Conservation (phyloP, 805 yeast species). For the Cyberlindnera nakhonratchasimensis region DNA sequence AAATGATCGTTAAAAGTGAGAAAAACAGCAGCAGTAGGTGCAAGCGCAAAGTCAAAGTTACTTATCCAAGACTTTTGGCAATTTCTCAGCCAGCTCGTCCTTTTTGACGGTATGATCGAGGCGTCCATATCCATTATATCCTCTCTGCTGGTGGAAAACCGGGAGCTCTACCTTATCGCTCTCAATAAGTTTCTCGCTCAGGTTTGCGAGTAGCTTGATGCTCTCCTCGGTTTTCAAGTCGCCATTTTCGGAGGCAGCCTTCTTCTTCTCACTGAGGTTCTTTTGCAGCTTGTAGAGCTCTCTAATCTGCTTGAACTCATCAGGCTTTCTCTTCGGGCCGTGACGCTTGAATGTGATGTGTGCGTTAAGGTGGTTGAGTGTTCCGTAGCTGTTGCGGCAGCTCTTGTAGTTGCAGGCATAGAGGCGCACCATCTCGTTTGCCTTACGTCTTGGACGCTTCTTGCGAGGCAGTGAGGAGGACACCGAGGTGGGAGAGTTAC, state of each 20-base stretch:
- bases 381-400: slow-evolving; percentile 56
- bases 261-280: slow-evolving; percentile 26
- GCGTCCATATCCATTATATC: slow-evolving; percentile 29
- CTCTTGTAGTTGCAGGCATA: slow-evolving; percentile 45
- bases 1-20: not conserved
- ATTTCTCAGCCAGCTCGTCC: slow-evolving; percentile 12
- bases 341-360: slow-evolving; percentile 52
- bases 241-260: slow-evolving; percentile 1
- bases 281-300: slow-evolving; percentile 40
- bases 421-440: slow-evolving; percentile 52
- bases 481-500: not conserved
- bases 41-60: no score
- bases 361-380: slow-evolving; percentile 56
- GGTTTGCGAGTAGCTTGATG: slow-evolving; percentile 15
- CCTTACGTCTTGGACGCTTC: slow-evolving; percentile 51
- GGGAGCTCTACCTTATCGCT: slow-evolving; percentile 17
- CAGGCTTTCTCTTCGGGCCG: slow-evolving; percentile 51
- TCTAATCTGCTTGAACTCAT: slow-evolving; percentile 51
- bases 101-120: slow-evolving; percentile 24
- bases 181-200: slow-evolving; percentile 17
- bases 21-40: no score
- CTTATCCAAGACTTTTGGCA: slow-evolving; percentile 5
- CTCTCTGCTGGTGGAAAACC: slow-evolving; percentile 29
- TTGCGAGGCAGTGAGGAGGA: slow-evolving; percentile 19
- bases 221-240: slow-evolving; percentile 9